phyloP scores from a whole-genome alignment of 2,329 filamentous ascomycete genomes.

The Xylariaceae sp. region DNA sequence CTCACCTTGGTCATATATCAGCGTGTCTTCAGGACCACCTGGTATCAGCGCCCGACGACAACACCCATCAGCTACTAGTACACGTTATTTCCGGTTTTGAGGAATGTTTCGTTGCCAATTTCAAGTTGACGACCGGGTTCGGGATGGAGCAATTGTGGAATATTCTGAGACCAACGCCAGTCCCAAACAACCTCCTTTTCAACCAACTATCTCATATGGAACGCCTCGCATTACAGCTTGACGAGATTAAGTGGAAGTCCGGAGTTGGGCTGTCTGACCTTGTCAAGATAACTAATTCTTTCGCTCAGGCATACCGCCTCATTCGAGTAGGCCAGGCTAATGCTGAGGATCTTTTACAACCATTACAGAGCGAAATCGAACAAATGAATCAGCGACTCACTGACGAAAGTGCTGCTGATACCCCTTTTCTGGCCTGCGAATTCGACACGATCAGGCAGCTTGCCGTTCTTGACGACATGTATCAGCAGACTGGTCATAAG shows the following conservation, averaged over 20 bases:
- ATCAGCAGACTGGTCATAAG: slow-evolving; percentile 21
- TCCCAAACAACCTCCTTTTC: slow-evolving; percentile 44
- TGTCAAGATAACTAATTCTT: slow-evolving; percentile 48
- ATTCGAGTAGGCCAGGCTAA: slow-evolving; percentile 43
- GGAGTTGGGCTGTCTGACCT: slow-evolving; percentile 49
- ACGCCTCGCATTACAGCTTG: slow-evolving; percentile 55
- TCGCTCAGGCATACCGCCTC: slow-evolving; percentile 54
- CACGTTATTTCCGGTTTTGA: slow-evolving; percentile 41
- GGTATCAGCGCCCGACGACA: slow-evolving; percentile 20
- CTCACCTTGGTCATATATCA: slow-evolving; percentile 52
- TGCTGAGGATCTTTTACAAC: slow-evolving; percentile 45
- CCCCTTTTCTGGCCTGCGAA: slow-evolving; percentile 49
- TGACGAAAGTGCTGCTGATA: slow-evolving; percentile 32
- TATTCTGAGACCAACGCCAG: slow-evolving; percentile 60
- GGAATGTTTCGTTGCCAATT: slow-evolving; percentile 62
- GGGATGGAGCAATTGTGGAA: slow-evolving; percentile 81
- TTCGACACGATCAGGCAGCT: slow-evolving; percentile 57
- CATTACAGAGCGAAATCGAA: slow-evolving; percentile 48
- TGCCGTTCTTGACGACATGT: slow-evolving; percentile 38
- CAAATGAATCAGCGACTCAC: slow-evolving; percentile 45
- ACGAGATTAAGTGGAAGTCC: slow-evolving; percentile 57
- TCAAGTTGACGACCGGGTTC: slow-evolving; percentile 69
- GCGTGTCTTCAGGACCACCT: slow-evolving; percentile 38
- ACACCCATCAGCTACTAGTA: slow-evolving; percentile 36
- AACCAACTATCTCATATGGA: slow-evolving; percentile 49